Percentiles rank a stretch among this genome's conserved stretches.
phyloP scores from a whole-genome alignment of 1,284 basidiomycete species.

The Porodaedalea pini region DNA sequence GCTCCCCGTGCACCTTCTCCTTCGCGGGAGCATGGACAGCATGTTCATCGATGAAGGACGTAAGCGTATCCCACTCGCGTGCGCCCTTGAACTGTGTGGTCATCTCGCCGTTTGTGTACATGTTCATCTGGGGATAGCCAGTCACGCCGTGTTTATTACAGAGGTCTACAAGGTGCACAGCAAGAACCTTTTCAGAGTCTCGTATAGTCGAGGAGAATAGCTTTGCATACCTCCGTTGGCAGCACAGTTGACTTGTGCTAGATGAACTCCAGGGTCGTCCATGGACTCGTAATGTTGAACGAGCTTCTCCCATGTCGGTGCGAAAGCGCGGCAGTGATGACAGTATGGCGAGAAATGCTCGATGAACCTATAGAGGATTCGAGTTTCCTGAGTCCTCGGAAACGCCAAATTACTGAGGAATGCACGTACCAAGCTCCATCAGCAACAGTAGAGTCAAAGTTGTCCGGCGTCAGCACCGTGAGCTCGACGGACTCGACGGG shows the following conservation, averaged over 20 bases:
- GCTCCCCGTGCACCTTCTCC: conserved; percentile 12
- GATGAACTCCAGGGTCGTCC: conserved; percentile 56
- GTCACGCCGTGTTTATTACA: conserved; percentile 67
- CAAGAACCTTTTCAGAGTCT: neutral
- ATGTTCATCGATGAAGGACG: conserved; percentile 40
- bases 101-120: conserved; percentile 68
- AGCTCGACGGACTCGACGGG: conserved; percentile 37
- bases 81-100: conserved; percentile 55
- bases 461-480: conserved; percentile 55
- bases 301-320: conserved; percentile 81
- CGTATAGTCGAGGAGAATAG: conserved; percentile 2
- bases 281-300: conserved; percentile 53
- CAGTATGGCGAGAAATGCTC: conserved; percentile 82
- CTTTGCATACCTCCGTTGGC: conserved; percentile 71
- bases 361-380: conserved; percentile 47
- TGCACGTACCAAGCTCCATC: conserved; percentile 63
- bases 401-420: neutral
- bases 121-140: conserved; percentile 77
- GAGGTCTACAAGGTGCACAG: conserved; percentile 52
- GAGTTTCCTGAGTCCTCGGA: neutral
- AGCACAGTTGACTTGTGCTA: conserved; percentile 86
- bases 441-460: conserved; percentile 55
- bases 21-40: conserved; percentile 22
- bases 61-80: conserved; percentile 48
- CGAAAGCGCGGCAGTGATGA: conserved; percentile 71